These are phyloP conservation scores for Lachancea quebecensis DNA, from an alignment of 805 yeast species.

Conservation along the genomic window DNA sequence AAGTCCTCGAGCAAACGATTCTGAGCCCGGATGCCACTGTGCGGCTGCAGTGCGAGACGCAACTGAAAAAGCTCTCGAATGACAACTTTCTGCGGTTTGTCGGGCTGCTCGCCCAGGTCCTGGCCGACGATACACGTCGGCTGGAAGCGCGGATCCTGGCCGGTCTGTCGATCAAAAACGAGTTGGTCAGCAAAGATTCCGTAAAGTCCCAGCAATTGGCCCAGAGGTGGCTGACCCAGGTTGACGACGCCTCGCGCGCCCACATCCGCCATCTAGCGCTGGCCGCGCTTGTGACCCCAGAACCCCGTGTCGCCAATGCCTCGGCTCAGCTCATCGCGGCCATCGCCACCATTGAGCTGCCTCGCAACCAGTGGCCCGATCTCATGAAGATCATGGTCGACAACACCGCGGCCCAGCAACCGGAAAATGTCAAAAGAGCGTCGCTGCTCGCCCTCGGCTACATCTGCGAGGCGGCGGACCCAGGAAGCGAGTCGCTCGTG, in stretches of 20 bases:
- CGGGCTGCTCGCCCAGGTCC: conserved; percentile 59
- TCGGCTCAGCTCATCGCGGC: conserved; percentile 95
- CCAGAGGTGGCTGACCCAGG: conserved; percentile 60
- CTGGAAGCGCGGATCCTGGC: conserved; percentile 89
- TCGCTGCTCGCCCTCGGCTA: conserved; percentile 87
- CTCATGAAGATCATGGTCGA: conserved; percentile 77
- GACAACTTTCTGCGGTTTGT: conserved; percentile 73
- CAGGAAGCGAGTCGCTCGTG: conserved; percentile 59
- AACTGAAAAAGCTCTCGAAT: conserved; percentile 61
- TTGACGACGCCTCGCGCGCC: conserved; percentile 48
- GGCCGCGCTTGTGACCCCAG: conserved; percentile 54
- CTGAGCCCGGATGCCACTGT: conserved; percentile 56
- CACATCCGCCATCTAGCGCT: conserved; percentile 64
- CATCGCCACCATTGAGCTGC: conserved; percentile 92
- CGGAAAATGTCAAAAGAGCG: conserved; percentile 76
- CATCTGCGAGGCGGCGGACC: conserved; percentile 92
- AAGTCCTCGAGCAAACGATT: conserved; percentile 73
- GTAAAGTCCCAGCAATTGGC: conserved; percentile 51
- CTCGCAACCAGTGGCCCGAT: conserved; percentile 81
- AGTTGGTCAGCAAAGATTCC: conserved; percentile 73
- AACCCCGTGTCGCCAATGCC: conserved; percentile 71
- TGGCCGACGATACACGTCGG: conserved; percentile 56
- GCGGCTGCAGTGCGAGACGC: conserved; percentile 73
- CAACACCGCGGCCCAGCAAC: conserved; percentile 73
- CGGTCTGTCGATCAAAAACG: conserved; percentile 80